Conservation (phyloP, 306 rosid genomes). For the Inga leiocalycina region DNA sequence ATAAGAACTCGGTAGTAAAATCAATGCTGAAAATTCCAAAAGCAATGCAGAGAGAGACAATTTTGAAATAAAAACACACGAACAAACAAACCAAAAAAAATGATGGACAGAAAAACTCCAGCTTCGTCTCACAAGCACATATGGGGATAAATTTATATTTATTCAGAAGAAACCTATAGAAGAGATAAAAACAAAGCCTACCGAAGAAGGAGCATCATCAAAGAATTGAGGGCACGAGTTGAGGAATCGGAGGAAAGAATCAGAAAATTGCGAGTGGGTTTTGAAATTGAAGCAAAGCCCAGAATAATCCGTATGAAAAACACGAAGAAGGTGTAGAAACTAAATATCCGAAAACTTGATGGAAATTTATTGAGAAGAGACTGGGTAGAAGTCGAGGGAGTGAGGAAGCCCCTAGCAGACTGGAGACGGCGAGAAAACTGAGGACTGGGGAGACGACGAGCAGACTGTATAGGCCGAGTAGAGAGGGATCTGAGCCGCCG, state of each 20-base stretch:
- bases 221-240: not conserved
- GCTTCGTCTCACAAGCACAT: constrained; percentile 24
- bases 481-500: no score
- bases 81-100: not conserved
- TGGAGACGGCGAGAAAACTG: no score
- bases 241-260: constrained; percentile 18
- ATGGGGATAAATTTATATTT: not conserved
- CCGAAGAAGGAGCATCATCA: not conserved
- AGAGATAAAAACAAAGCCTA: constrained; percentile 29
- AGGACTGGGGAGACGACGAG: no score
- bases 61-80: not conserved
- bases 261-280: constrained; percentile 50
- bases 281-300: constrained; percentile 46
- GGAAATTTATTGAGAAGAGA: no score
- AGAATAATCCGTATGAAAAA: constrained; percentile 45
- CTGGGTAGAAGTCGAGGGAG: no score
- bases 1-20: not conserved
- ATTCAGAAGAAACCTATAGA: constrained; percentile 27
- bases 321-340: not conserved
- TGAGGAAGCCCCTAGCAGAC: no score
- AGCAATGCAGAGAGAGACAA: constrained; percentile 27
- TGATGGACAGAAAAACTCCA: not conserved
- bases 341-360: no score
- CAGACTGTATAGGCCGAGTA: no score
- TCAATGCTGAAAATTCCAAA: constrained; percentile 26